A percentile compares a stretch with the other conserved stretches of the same genome.
phyloP scores from a whole-genome alignment of 768 basidiomycete genomes.

The Naganishia antarctica region DNA sequence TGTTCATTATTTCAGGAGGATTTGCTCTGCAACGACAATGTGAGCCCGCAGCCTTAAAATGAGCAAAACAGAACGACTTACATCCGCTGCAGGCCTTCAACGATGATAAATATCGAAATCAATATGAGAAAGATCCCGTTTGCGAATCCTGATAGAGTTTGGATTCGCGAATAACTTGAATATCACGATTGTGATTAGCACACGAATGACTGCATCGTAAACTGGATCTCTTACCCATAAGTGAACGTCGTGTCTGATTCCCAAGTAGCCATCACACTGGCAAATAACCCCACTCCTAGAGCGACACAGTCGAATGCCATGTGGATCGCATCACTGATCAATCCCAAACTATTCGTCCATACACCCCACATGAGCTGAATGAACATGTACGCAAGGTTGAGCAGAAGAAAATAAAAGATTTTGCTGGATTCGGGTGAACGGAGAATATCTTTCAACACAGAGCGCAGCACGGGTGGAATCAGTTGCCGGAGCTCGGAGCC shows the following conservation, averaged over 20 bases:
- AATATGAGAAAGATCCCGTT: constrained; percentile 70
- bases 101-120: constrained; percentile 96
- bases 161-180: constrained; percentile 82
- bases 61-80: constrained; percentile 49
- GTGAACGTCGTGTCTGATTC: constrained; percentile 89
- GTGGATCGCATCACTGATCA: constrained; percentile 97
- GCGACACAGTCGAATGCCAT: constrained; percentile 99
- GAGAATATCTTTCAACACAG: constrained; percentile 82
- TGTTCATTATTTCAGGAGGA: constrained; percentile 91
- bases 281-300: constrained; percentile 87
- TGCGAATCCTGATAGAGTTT: constrained; percentile 95
- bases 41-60: background rate
- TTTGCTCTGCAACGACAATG: constrained; percentile 58
- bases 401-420: constrained; percentile 92
- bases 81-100: constrained; percentile 94
- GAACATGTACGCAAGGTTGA: constrained; percentile 93
- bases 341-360: constrained; percentile 92
- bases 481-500: constrained; percentile 27
- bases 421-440: constrained; percentile 86
- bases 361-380: constrained; percentile 85
- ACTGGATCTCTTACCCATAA: constrained; percentile 69
- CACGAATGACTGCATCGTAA: background rate
- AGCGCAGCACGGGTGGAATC: constrained; percentile 43
- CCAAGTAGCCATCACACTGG: constrained; percentile 98
- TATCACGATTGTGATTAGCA: background rate